phyloP scores from a whole-genome alignment of 2,329 filamentous ascomycete species.

The Aspergillus neoniger region DNA sequence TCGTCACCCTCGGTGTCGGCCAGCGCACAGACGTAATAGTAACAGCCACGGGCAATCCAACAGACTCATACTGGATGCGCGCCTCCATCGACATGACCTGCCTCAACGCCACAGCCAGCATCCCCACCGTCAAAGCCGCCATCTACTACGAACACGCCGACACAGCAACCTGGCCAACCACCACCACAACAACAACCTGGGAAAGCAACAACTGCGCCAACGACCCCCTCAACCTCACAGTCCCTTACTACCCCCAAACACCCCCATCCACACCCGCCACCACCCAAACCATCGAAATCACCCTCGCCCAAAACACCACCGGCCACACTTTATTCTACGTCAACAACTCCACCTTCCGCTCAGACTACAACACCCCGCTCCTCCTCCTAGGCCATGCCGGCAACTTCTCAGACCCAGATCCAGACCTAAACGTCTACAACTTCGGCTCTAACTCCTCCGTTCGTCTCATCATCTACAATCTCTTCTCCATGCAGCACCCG shows the following conservation, averaged over 20 bases:
- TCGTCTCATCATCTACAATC: not conserved
- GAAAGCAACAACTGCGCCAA: constrained; percentile 5
- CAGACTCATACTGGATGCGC: constrained; percentile 46
- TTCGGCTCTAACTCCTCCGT: not conserved
- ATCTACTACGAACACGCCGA: not conserved
- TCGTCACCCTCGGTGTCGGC: constrained; percentile 35
- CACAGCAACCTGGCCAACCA: not conserved
- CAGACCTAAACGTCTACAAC: not conserved
- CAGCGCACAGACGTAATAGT: constrained; percentile 52
- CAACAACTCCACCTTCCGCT: constrained; percentile 2
- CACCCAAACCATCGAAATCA: not conserved
- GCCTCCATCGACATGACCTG: constrained; percentile 1
- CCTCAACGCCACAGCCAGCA: not conserved
- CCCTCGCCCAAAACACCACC: not conserved
- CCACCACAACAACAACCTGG: not conserved
- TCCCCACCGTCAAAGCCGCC: not conserved
- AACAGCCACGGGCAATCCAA: constrained; percentile 39
- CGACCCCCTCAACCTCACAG: not conserved
- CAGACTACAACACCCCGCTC: not conserved
- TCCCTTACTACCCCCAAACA: not conserved
- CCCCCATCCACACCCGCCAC: not conserved
- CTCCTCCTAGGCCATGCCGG: not conserved
- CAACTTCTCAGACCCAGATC: not conserved
- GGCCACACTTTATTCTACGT: not conserved
- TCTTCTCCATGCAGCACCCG: constrained; percentile 6